phyloP scores from a whole-genome alignment of 164 flowering plant species.

The Kingdonia uniflora region DNA sequence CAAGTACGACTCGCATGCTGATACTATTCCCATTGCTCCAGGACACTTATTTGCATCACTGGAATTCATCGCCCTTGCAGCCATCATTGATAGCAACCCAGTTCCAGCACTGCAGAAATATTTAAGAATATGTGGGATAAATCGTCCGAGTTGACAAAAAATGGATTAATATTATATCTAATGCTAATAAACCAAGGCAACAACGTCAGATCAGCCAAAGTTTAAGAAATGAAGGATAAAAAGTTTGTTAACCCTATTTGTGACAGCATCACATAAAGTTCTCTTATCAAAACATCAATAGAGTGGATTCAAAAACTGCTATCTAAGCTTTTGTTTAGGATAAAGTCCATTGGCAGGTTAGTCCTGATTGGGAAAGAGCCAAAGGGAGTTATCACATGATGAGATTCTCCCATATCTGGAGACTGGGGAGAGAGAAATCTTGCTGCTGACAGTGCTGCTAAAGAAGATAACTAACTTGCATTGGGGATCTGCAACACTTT shows the following conservation, averaged over 20 bases:
- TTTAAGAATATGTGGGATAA: neutral
- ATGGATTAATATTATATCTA: too few relatives aligned
- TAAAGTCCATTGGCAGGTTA: neutral
- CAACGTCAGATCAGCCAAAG: too few relatives aligned
- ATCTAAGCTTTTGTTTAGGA: too few relatives aligned
- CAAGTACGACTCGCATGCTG: constrained; percentile 90
- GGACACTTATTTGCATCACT: constrained; percentile 10
- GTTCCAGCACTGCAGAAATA: constrained; percentile 73
- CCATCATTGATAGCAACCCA: constrained; percentile 94
- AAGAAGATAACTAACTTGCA: too few relatives aligned
- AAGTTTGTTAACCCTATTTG: too few relatives aligned
- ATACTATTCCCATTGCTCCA: constrained; percentile 40
- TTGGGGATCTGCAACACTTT: too few relatives aligned
- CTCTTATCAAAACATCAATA: too few relatives aligned
- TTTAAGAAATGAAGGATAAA: too few relatives aligned
- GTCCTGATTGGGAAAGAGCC: neutral
- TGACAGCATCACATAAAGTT: too few relatives aligned
- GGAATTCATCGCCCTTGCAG: constrained; percentile 63
- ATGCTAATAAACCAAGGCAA: neutral
- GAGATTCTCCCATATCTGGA: neutral
- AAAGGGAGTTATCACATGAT: neutral
- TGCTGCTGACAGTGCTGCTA: too few relatives aligned
- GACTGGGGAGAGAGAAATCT: too few relatives aligned
- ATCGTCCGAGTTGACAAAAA: neutral
- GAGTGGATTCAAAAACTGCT: too few relatives aligned